Percentiles rank a stretch among this genome's conserved stretches.
phyloP scores from a whole-genome alignment of 1,284 basidiomycete species.

The Cutaneotrichosporon cutaneum region DNA sequence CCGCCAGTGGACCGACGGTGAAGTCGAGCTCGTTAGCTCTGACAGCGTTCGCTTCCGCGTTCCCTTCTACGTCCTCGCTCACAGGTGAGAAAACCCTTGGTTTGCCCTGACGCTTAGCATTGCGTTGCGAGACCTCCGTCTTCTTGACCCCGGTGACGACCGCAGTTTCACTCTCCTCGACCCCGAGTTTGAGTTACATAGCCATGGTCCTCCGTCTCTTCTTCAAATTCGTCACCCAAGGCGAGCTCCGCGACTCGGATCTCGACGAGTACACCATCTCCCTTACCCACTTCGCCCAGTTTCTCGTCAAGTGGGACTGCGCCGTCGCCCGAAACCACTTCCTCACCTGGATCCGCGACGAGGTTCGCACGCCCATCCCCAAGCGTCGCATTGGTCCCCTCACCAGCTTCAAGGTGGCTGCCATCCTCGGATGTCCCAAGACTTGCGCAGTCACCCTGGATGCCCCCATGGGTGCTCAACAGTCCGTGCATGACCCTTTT shows the following conservation, averaged over 20 bases:
- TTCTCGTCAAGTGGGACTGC: neutral
- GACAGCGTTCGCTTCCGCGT: conserved; percentile 15
- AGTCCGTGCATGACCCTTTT: neutral
- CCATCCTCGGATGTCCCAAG: neutral
- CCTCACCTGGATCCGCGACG: neutral
- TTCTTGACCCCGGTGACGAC: neutral
- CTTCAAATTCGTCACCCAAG: neutral
- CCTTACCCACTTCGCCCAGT: neutral
- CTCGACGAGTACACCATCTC: neutral
- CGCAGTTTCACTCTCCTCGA: neutral
- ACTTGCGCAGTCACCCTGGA: neutral
- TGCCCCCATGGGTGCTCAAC: neutral
- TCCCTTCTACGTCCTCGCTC: neutral
- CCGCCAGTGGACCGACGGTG: conserved; percentile 7
- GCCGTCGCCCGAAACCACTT: neutral
- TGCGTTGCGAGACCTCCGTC: neutral
- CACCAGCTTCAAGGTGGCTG: neutral
- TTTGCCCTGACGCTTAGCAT: neutral
- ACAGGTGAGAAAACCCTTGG: neutral
- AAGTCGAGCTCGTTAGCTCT: conserved; percentile 10
- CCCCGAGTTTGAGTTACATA: neutral
- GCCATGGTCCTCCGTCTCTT: neutral
- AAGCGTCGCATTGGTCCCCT: neutral
- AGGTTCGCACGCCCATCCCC: neutral
- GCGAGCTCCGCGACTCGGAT: neutral